Conservation (phyloP, 306 rosid genomes). For the Cicer chorassanicum region DNA sequence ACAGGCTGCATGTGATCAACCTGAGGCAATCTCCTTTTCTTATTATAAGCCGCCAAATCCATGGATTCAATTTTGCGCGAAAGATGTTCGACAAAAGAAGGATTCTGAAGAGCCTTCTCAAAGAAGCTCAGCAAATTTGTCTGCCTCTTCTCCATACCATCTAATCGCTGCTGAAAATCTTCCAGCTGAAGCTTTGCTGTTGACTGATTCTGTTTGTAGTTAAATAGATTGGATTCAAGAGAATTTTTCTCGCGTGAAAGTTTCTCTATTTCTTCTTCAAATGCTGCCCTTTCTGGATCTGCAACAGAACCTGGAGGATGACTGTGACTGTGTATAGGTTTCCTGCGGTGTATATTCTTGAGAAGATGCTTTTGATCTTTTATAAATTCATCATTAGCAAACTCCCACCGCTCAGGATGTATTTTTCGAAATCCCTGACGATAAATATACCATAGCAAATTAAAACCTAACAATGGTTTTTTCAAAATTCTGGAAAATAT, state of each 20-base stretch:
- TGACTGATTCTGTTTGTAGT: constrained; percentile 62
- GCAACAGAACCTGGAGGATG: constrained; percentile 76
- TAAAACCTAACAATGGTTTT: constrained; percentile 27
- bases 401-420: constrained; percentile 95
- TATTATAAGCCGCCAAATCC: constrained; percentile 79
- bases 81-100: constrained; percentile 68
- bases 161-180: constrained; percentile 62
- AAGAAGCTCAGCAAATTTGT: constrained; percentile 55
- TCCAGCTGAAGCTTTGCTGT: constrained; percentile 67
- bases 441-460: constrained; percentile 35
- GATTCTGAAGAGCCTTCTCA: constrained; percentile 76
- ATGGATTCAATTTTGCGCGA: constrained; percentile 72
- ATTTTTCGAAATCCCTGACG: constrained; percentile 90
- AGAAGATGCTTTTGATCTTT: constrained; percentile 95
- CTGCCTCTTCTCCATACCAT: constrained; percentile 75
- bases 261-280: constrained; percentile 87
- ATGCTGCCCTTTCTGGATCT: constrained; percentile 87
- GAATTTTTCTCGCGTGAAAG: constrained; percentile 67
- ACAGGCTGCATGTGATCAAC: constrained; percentile 56
- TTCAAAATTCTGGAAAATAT: neutral
- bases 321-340: constrained; percentile 99
- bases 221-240: constrained; percentile 68
- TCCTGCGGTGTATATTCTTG: constrained; percentile 91
- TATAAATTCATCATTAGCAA: constrained; percentile 87
- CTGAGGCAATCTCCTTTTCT: constrained; percentile 89